Base-by-base conservation (phyloP, 1,284 basidiomycete genomes). In the Moniliophthora roreri region DNA sequence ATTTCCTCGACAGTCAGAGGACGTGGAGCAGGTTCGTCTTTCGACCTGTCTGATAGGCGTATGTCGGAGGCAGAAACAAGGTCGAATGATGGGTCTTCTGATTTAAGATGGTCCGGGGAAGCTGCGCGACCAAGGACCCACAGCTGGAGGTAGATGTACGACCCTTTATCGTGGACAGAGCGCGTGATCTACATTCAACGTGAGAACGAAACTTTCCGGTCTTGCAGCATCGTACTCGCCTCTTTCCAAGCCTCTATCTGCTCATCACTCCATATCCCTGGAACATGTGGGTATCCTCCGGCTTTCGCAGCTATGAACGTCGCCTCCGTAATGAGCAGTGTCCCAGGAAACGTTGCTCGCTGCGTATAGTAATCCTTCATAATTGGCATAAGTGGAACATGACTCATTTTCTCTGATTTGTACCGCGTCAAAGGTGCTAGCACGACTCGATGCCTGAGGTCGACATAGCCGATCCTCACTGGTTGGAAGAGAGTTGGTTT, bases 311-410 rank as follows among this genome's bases (percentile, higher is more conserved):
- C 56, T 47, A 80, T 71, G 59, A 71, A 66, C 0, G 74, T 76
- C 0, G 65, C 77, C 60, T 80, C 78, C 4, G 74, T 66, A 52
- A 80, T 74, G 34, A 80, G 62, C 6, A 80, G 61, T 1, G 76
- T 74, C 0, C 77, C 78, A 0, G 70, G 68, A 4, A 62, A 58
- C 40, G 62, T 65, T 1, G 69, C 74, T 8, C 77, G 69, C 57
- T 80, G 78, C 0, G 58, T 51, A 61, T 80, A 80, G 62, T 80
- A 78, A 44, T 71, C 69, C 1, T 63, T 60, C 2, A 58, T 65
- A 21, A 70, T 48, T 41, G 68, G 52, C n/a, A 53, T 59, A 58
- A 64, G 11, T 16, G 46, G 58, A 3, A 55, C 50, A 51, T 52
- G 55, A 15, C 24, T 28, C 8, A 24, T 48, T 23, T 49, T 52